A percentile compares a stretch with the other conserved stretches of the same genome.
phyloP scores from a whole-genome alignment of 2,329 filamentous ascomycete species.

The Trichoderma koningiopsis region DNA sequence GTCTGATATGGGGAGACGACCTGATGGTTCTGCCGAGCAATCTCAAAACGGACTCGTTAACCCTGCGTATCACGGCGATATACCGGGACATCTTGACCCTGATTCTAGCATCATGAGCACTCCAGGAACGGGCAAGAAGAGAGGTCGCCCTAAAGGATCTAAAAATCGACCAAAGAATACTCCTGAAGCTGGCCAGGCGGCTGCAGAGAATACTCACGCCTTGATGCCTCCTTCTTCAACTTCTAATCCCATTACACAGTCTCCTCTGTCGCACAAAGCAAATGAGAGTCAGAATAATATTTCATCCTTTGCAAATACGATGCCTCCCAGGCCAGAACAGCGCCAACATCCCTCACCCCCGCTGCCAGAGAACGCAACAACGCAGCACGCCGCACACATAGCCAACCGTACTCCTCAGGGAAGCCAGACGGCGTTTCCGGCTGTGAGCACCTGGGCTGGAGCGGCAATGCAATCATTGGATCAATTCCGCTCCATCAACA shows the following conservation, averaged over 20 bases:
- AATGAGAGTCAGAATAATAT: constrained; percentile 12
- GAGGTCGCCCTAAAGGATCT: constrained; percentile 50
- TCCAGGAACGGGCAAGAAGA: constrained; percentile 35
- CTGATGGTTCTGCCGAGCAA: neutral
- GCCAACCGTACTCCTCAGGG: neutral
- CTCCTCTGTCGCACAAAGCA: constrained; percentile 29
- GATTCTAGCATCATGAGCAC: constrained; percentile 29
- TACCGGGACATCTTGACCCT: constrained; percentile 19
- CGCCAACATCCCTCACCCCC: constrained; percentile 12
- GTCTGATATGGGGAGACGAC: neutral
- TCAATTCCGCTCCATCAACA: constrained; percentile 9
- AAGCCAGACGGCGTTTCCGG: constrained; percentile 1
- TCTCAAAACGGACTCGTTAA: neutral
- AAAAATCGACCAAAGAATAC: constrained; percentile 45
- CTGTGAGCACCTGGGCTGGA: constrained; percentile 12
- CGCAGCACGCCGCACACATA: constrained; percentile 3
- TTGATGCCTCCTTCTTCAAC: neutral
- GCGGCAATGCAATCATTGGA: constrained; percentile 17
- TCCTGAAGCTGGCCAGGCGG: constrained; percentile 18
- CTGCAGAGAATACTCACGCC: neutral
- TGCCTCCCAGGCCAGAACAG: constrained; percentile 11
- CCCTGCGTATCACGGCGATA: neutral
- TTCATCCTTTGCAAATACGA: constrained; percentile 10
- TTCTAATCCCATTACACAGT: constrained; percentile 16
- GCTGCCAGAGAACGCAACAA: neutral